Conservation (phyloP, 768 basidiomycete species). For the Trametes maxima region DNA sequence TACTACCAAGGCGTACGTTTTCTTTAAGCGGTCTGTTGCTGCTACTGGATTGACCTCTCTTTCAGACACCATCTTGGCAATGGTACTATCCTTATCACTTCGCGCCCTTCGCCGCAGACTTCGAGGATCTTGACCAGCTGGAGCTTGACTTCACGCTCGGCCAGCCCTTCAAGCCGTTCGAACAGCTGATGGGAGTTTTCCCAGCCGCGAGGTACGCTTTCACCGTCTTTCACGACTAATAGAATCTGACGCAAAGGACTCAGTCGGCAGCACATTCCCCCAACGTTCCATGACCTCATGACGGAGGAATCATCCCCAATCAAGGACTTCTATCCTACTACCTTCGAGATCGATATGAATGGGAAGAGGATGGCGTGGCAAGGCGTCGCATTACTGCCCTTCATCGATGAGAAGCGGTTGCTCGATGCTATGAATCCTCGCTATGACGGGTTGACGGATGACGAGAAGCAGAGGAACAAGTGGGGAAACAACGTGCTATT, state of each 20-base stretch:
- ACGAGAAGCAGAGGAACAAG: slow-evolving; percentile 80
- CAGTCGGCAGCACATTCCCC: slow-evolving; percentile 84
- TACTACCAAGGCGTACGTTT: slow-evolving; percentile 93
- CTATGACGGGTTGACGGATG: slow-evolving; percentile 70
- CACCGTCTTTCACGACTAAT: background rate
- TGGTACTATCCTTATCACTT: slow-evolving; percentile 99
- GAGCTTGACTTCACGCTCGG: slow-evolving; percentile 79
- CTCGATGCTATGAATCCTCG: slow-evolving; percentile 78
- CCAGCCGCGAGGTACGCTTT: slow-evolving; percentile 79
- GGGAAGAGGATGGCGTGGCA: slow-evolving; percentile 99
- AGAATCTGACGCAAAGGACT: slow-evolving; percentile 32
- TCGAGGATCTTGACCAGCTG: slow-evolving; percentile 76
- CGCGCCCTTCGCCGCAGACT: slow-evolving; percentile 96
- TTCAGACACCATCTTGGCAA: slow-evolving; percentile 87
- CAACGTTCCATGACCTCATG: slow-evolving; percentile 88
- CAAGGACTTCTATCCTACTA: slow-evolving; percentile 90
- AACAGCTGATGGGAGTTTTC: slow-evolving; percentile 98
- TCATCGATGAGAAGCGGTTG: slow-evolving; percentile 86
- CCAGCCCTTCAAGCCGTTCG: slow-evolving; percentile 93
- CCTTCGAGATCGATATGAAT: slow-evolving; percentile 99
- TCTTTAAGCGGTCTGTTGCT: background rate
- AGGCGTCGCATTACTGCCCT: slow-evolving; percentile 94
- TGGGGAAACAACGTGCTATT: slow-evolving; percentile 86
- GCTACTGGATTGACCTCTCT: slow-evolving; percentile 19
- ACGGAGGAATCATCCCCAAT: slow-evolving; percentile 85